These are phyloP conservation scores for Arbutus unedo DNA, from an alignment of 148 eudicot species.

Conservation along the genomic window DNA sequence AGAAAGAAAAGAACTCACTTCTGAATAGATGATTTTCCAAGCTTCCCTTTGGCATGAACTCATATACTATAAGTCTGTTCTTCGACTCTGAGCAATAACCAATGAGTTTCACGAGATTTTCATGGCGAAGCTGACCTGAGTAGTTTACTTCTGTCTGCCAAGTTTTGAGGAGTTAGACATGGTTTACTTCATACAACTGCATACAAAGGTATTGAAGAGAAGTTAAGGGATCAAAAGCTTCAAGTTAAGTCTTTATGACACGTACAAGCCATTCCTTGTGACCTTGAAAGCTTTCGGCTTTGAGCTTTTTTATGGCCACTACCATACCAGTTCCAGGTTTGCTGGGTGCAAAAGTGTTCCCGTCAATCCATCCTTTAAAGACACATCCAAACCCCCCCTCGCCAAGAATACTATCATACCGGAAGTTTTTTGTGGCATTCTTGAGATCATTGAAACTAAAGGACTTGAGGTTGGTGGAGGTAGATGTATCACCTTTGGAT, in stretches of 20 bases:
- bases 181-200: background rate
- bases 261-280: slow-evolving; percentile 94
- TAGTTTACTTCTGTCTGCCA: slow-evolving; percentile 81
- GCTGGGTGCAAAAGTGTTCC: slow-evolving; percentile 56
- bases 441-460: slow-evolving; percentile 60
- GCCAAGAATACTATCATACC: slow-evolving; percentile 73
- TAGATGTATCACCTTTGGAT: slow-evolving; percentile 58
- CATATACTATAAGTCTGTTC: slow-evolving; percentile 74
- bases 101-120: slow-evolving; percentile 70
- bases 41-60: slow-evolving; percentile 86
- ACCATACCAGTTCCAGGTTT: slow-evolving; percentile 82
- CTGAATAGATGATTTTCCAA: slow-evolving; percentile 82
- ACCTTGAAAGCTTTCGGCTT: slow-evolving; percentile 85
- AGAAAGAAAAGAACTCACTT: slow-evolving; percentile 42
- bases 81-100: slow-evolving; percentile 77
- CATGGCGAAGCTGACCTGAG: slow-evolving; percentile 70
- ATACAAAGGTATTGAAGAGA: background rate
- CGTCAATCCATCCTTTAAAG: slow-evolving; percentile 88
- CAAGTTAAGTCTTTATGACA: slow-evolving; percentile 4
- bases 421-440: slow-evolving; percentile 70
- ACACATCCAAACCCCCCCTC: slow-evolving; percentile 90
- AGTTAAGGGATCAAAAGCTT: background rate
- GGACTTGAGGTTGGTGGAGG: slow-evolving; percentile 50
- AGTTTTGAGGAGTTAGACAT: slow-evolving; percentile 1
- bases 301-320: slow-evolving; percentile 79